Evolutionary conservation across 345 rosid species (phyloP), one percentile per base, ranked within the genome.

Genomic region (Bretschneidera sinensis): DNA sequence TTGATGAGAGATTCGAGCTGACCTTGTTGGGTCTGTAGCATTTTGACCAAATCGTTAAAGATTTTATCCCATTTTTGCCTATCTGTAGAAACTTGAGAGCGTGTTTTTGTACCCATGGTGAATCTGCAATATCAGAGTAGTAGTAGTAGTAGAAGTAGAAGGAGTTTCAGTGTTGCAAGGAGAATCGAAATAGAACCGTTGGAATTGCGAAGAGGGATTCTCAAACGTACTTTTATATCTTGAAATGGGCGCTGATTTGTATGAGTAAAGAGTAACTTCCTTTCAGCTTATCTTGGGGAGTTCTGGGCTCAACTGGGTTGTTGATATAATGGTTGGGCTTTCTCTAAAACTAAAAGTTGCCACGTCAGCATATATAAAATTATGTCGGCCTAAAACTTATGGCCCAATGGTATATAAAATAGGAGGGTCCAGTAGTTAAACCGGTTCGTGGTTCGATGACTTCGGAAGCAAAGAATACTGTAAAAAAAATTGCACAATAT

Each of bases 51-150:
- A 21, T 71, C 66, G 35, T 81, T 58, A 55, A 84, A 83, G 13
- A 91, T 68, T 50, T 55, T 77, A 47, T 71, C 83, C 95, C 96
- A 82, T 55, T 79, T 86, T 76, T 55, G 53, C 24, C 86, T 71
- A 28, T 81, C 87, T 18, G 79, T 65, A 0, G 81, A 60, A 7
- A 54, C 57, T 63, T 53, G 35, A 51, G 74, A 66, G 11, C 48
- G 67, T 17, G 67, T 54, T 59, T 59, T 59, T 35, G 23, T 43
- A 33, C 62, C 66, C 85, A 81, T 79, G 11, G 6, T 62, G 22
- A 11, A 67, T 59, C 49, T 23, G 22, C 10, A 43, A 21, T 14
- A 65, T 65, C 33, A 51, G 53, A 61, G 47, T 43, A 25, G n/a
- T n/a, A n/a, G n/a, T n/a, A n/a, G n/a, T n/a, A n/a, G 35, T 56